phyloP scores from a whole-genome alignment of 495 filamentous ascomycete genomes.

The Aspergillus kassunensis region DNA sequence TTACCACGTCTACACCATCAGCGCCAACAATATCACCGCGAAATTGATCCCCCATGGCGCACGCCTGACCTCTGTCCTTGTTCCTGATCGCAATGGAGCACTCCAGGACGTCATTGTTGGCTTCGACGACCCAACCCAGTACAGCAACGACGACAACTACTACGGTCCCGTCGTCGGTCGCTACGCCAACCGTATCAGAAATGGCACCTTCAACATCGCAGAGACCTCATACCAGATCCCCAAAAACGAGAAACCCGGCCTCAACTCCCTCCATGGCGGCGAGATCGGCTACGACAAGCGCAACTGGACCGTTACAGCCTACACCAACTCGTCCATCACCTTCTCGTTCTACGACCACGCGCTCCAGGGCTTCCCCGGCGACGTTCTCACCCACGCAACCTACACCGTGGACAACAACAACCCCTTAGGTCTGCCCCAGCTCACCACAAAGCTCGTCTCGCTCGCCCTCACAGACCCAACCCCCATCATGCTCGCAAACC shows the following conservation, averaged over 20 bases:
- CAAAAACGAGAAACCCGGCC: conserved; percentile 67
- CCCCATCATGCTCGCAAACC: conserved; percentile 77
- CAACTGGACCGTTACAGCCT: conserved; percentile 72
- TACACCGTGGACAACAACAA: conserved; percentile 55
- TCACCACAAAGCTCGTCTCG: conserved; percentile 50
- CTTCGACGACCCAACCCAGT: conserved; percentile 73
- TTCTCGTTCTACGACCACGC: conserved; percentile 75
- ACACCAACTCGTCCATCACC: conserved; percentile 65
- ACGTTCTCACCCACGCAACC: conserved; percentile 72
- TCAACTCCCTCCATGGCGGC: conserved; percentile 79
- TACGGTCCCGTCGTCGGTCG: conserved; percentile 75
- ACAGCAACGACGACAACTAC: conserved; percentile 69
- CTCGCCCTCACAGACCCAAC: conserved; percentile 74
- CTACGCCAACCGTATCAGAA: conserved; percentile 86
- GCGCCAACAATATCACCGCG: conserved; percentile 65
- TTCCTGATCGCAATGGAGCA: conserved; percentile 65
- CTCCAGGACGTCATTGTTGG: conserved; percentile 69
- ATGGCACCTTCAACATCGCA: conserved; percentile 72
- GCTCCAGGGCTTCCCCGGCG: conserved; percentile 74
- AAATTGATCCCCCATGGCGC: conserved; percentile 78
- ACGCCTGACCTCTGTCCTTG: conserved; percentile 66
- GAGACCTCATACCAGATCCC: conserved; percentile 58
- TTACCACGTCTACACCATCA: conserved; percentile 66
- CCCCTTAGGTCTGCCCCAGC: conserved; percentile 39
- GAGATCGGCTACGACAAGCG: conserved; percentile 74